A percentile compares a stretch with the other conserved stretches of the same genome.
phyloP scores from a whole-genome alignment of 2,329 filamentous ascomycete genomes.

The Xylariaceae sp. region DNA sequence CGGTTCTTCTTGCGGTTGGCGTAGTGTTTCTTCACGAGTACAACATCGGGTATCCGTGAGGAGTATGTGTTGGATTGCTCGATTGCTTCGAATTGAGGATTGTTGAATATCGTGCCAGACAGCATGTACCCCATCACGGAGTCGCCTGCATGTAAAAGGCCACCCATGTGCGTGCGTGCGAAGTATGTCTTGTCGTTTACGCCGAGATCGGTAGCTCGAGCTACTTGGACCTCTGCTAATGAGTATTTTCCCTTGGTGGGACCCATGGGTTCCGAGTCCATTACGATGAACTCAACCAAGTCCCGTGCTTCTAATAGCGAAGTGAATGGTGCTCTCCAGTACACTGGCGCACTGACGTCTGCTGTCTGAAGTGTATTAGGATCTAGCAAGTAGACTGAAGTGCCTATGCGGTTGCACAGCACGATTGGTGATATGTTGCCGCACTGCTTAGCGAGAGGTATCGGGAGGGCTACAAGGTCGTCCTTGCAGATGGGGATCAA shows the following conservation, averaged over 20 bases:
- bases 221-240: constrained; percentile 83
- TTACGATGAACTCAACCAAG: constrained; percentile 86
- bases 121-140: constrained; percentile 93
- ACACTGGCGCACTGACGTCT: constrained; percentile 76
- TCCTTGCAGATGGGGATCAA: constrained; percentile 96
- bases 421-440: constrained; percentile 87
- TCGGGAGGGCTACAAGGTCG: constrained; percentile 87
- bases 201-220: constrained; percentile 80
- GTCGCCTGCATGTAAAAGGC: constrained; percentile 81
- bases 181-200: constrained; percentile 85
- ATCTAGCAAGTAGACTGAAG: constrained; percentile 83
- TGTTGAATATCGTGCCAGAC: constrained; percentile 53
- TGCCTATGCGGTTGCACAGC: constrained; percentile 85
- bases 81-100: constrained; percentile 47
- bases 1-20: constrained; percentile 74
- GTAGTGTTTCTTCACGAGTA: constrained; percentile 97
- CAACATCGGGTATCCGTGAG: constrained; percentile 80
- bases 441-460: constrained; percentile 79
- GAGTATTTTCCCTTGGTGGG: constrained; percentile 75
- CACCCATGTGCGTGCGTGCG: constrained; percentile 83
- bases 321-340: constrained; percentile 86
- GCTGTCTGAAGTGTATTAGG: constrained; percentile 86
- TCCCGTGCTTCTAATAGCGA: constrained; percentile 80
- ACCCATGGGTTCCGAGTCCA: constrained; percentile 84
- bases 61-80: constrained; percentile 73